These are phyloP conservation scores for Fomitopsis betulina DNA, from an alignment of 1,284 basidiomycete species.

Conservation along the genomic window DNA sequence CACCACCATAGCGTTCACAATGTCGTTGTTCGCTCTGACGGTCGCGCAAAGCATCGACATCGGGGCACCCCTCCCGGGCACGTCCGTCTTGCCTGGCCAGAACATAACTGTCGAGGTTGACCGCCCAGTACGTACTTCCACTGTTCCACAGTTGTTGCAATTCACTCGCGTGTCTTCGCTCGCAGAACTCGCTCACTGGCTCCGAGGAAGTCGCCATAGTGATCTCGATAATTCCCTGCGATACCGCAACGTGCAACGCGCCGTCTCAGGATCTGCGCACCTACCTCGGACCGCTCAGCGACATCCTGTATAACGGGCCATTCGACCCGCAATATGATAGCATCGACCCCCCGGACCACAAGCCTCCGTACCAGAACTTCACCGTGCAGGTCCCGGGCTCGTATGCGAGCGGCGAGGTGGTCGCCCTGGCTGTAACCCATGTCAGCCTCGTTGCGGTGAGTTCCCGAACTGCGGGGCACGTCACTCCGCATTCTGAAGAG, in stretches of 20 bases:
- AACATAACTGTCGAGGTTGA: conserved; percentile 37
- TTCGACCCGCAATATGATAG: too few relatives aligned
- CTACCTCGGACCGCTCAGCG: conserved; percentile 27
- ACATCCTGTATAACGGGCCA: conserved; percentile 39
- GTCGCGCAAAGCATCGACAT: conserved; percentile 39
- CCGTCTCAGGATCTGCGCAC: conserved; percentile 25
- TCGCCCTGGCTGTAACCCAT: conserved; percentile 6
- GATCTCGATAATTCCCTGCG: conserved; percentile 34
- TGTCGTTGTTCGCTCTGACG: conserved; percentile 19
- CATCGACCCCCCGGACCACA: too few relatives aligned
- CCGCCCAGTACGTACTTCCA: conserved; percentile 29
- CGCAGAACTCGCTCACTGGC: conserved; percentile 20
- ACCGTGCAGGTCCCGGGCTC: conserved; percentile 21
- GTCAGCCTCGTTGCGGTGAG: conserved; percentile 9
- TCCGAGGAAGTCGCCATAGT: conserved; percentile 41
- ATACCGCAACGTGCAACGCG: conserved; percentile 4
- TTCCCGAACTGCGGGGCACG: not conserved
- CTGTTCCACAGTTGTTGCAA: too few relatives aligned
- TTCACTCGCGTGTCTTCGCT: not conserved
- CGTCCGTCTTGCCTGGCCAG: conserved; percentile 30
- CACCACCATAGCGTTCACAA: conserved; percentile 12
- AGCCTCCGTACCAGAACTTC: too few relatives aligned
- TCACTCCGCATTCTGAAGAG: too few relatives aligned
- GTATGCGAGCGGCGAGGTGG: conserved; percentile 1
- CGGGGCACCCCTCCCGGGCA: conserved; percentile 29